Evolutionary conservation across 106 monocot genomes (phyloP).

Genomic region (Apostasia shenzhenica): DNA sequence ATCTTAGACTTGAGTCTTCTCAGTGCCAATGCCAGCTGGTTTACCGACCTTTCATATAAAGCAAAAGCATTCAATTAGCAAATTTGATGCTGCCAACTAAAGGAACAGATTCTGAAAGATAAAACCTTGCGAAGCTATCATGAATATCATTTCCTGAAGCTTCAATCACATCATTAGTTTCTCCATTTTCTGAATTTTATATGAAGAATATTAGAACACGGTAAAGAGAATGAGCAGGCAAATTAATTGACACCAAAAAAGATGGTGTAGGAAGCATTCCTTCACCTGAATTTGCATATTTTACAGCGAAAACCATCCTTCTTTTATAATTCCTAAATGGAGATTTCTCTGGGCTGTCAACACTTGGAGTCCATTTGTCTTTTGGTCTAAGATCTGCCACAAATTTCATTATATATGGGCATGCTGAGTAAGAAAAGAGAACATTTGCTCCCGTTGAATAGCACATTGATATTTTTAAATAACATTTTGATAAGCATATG

Average conservation of each 20-base stretch:
- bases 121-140: constrained; percentile 62
- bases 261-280: constrained; percentile 24
- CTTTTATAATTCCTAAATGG: constrained; percentile 9
- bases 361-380: constrained; percentile 18
- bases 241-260: constrained; percentile 2
- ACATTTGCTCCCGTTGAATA: no score
- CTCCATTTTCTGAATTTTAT: constrained; percentile 39
- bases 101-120: neutral
- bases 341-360: constrained; percentile 14
- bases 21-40: constrained; percentile 32
- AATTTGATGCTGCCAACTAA: neutral
- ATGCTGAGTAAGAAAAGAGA: no score
- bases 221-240: neutral
- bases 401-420: neutral
- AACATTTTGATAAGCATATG: no score
- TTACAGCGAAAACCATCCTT: constrained; percentile 18
- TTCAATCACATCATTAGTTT: constrained; percentile 20
- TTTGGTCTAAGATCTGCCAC: constrained; percentile 23
- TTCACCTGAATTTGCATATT: constrained; percentile 16
- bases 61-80: constrained; percentile 1
- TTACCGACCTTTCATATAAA: constrained; percentile 30
- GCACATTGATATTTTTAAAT: no score
- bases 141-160: constrained; percentile 37
- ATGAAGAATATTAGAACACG: neutral
- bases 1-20: constrained; percentile 40